Evolutionary conservation across 2,329 filamentous ascomycete genomes (phyloP), one percentile per base, ranked within the genome.

Genomic region (Aspergillus alliaceus): DNA sequence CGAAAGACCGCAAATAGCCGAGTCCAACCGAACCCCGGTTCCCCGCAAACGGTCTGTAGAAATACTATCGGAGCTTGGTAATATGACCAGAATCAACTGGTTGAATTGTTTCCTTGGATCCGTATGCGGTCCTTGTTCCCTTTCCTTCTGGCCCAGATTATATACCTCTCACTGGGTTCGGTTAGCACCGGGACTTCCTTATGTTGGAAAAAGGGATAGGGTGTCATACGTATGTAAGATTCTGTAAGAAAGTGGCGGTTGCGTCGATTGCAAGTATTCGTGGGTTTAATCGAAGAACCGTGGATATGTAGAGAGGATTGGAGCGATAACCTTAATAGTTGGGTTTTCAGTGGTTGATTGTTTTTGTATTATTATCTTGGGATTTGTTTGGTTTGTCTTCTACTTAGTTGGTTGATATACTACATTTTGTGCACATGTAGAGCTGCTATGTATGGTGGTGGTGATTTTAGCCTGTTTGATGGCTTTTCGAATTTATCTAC

Each of bases 211-310:
- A 6, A 47, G n/a, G 44, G 6, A 11, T 20, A 31, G 24, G 44
- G 44, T 48, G 44, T 48, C 44, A 48, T 27, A 49, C 18, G 39
- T 18, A 49, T 54, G 42, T 49, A 11, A 39, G 52, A 18, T 40
- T 22, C 20, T 40, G 37, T 24, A 22, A 40, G 24, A 29, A 29
- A 25, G 39, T 42, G 12, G 22, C 39, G 22, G 12, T 25, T 27
- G 12, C 24, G 15, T 27, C 6, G 40, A 6, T 18, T 27, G n/a
- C n/a, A n/a, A n/a, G n/a, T 12, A 9, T 27, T 29, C 6, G 15
- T n/a, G 14, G 24, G 22, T 42, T 44, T 44, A 27, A 24, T 29
- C 15, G 24, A 4, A 11, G 15, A n/a, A 40, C 15, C 22, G 39
- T 42, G 39, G 6, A 6, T n/a, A n/a, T n/a, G n/a, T n/a, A n/a